A percentile compares a stretch with the other conserved stretches of the same genome.
Conservation (phyloP, 2,329 filamentous ascomycete genomes). For the Furcasterigmium sp. region DNA sequence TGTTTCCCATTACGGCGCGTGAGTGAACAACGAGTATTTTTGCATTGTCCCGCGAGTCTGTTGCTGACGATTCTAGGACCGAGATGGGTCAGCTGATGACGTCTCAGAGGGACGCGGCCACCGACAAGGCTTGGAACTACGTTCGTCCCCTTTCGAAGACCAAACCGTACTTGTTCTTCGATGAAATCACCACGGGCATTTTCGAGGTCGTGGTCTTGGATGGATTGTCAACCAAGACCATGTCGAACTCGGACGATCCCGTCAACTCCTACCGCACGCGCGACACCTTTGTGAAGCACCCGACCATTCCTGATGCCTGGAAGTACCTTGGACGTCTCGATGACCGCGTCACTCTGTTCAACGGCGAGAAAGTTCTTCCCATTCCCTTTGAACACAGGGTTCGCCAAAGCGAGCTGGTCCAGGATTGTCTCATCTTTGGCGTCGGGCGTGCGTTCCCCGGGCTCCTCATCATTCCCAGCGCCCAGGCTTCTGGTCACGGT, state of each 20-base stretch:
- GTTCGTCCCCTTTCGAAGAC: conserved; percentile 34
- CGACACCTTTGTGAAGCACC: conserved; percentile 37
- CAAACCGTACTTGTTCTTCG: conserved; percentile 31
- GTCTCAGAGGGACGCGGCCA: conserved; percentile 37
- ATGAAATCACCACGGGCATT: conserved; percentile 23
- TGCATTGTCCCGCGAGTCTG: not conserved
- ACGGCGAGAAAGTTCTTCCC: conserved; percentile 43
- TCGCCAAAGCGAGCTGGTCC: conserved; percentile 43
- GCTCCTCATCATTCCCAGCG: conserved; percentile 45
- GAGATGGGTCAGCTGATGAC: conserved; percentile 55
- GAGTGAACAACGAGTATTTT: too few species aligned
- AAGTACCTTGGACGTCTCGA: conserved; percentile 40
- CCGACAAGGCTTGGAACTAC: conserved; percentile 52
- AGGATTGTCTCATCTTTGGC: conserved; percentile 54
- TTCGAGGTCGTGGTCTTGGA: conserved; percentile 31
- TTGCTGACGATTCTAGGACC: conserved; percentile 28
- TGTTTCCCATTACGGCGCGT: conserved; percentile 44
- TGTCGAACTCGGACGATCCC: conserved; percentile 34
- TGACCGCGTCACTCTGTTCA: conserved; percentile 37
- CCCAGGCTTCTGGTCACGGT: conserved; percentile 31
- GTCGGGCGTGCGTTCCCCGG: conserved; percentile 46
- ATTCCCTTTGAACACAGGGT: conserved; percentile 47
- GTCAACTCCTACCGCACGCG: conserved; percentile 37
- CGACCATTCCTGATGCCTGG: conserved; percentile 33
- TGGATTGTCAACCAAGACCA: conserved; percentile 29